Base-by-base conservation (phyloP, 441 rosid species). In the Codiaeum variegatum region DNA sequence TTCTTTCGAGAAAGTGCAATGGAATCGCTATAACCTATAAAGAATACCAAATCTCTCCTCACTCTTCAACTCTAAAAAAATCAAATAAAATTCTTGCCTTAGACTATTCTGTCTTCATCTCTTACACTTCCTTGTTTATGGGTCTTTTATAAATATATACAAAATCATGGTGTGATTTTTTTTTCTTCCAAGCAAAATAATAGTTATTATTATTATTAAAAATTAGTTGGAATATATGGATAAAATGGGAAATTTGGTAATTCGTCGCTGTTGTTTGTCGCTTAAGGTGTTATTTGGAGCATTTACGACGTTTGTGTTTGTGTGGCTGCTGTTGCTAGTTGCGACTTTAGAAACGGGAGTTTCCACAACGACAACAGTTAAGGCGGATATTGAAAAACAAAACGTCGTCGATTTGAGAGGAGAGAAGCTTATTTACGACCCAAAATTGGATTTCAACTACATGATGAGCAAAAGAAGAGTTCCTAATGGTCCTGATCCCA, bases 401-500 rank as follows among this genome's bases (percentile, higher is more conserved):
- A 49, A 49, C 8, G 55, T 49, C 54, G 74, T 77, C 66, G 75
- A 69, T 8, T 5, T 62, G 3, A 76, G 73, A 26, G 62, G 71
- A 56, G 82, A 74, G 28, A 77, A 82, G 73, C 74, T 80, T 38
- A 70, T 66, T 67, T 76, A 77, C 71, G 76, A 78, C 71, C 81
- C 82, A 13, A 81, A 71, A 76, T 71, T 75, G 72, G 86, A 88
- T 77, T 77, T 84, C 73, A 80, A 85, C 79, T 87, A 75, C 78
- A 77, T 82, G 84, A 76, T 75, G 76, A 84, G 89, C 91, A 90
- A 87, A 71, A 81, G 98, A 82, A 83, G 81, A 84, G 94, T 93
- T 40, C 97, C 98, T 24, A 88, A 88, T 63, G 98, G 97, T 62
- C 90, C 96, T 12, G 98, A 93, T 84, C 97, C 98, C 79, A 91